Evolutionary conservation across 495 filamentous ascomycete genomes (phyloP).

Genomic region (Aspergillus leporis): DNA sequence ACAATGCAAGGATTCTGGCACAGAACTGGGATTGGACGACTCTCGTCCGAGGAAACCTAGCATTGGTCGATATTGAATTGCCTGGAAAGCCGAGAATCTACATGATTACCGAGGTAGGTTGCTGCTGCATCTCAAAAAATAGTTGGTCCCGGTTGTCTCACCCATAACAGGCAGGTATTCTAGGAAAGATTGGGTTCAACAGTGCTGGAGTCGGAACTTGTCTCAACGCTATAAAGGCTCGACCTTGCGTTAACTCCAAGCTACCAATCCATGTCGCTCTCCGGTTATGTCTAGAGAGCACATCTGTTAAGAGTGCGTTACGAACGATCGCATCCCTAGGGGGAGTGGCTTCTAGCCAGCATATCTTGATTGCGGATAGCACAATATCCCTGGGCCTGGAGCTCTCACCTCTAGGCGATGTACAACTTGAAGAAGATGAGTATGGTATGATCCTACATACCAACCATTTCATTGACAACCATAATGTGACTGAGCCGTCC

Average conservation of each 20-base stretch:
- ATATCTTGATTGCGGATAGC: constrained; percentile 61
- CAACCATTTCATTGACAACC: constrained; percentile 61
- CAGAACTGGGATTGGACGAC: constrained; percentile 71
- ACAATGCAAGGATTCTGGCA: constrained; percentile 44
- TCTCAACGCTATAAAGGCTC: constrained; percentile 65
- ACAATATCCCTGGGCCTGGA: constrained; percentile 57
- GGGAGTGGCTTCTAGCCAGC: constrained; percentile 61
- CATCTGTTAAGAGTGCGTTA: constrained; percentile 52
- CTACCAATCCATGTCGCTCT: constrained; percentile 66
- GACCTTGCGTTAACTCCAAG: constrained; percentile 52
- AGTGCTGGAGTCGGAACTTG: constrained; percentile 61
- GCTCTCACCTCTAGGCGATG: constrained; percentile 55
- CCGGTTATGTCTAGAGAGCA: constrained; percentile 57
- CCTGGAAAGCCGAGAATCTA: constrained; percentile 48
- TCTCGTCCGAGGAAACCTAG: constrained; percentile 52
- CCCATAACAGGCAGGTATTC: constrained; percentile 59
- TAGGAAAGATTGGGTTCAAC: constrained; percentile 73
- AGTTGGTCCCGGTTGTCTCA: neutral
- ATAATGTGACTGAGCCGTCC: constrained; percentile 47
- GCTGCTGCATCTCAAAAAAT: neutral
- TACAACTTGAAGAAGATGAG: constrained; percentile 47
- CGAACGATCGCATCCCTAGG: constrained; percentile 40
- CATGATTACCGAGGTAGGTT: constrained; percentile 44
- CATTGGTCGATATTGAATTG: constrained; percentile 54
- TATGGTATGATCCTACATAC: constrained; percentile 57